Evolutionary conservation across 2,329 filamentous ascomycete species (phyloP), one percentile per base, ranked within the genome.

Genomic region (Fusarium euwallaceae): DNA sequence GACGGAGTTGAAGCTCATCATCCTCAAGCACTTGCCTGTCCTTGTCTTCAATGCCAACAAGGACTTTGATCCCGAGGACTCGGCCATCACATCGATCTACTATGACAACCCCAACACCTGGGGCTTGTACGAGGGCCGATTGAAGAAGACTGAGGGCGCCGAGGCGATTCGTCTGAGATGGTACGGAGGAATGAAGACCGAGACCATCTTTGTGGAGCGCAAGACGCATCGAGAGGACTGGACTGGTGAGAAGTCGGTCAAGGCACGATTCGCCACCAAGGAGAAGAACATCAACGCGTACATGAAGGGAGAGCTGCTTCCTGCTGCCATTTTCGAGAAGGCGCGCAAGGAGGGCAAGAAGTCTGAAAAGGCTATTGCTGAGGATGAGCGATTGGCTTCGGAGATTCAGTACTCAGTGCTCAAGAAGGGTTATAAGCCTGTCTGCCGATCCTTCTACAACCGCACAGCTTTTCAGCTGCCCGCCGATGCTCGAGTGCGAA

Each of bases 171-270:
- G 97, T 80, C 88, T 99, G 70, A 91, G 97, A 76, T 99, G 97
- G 97, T 99, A 99, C 80, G 97, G 97, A 70, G 95, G 94, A 48
- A 98, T 99, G 96, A 92, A 97, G 78, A 95, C 88, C 63, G 95
- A 98, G 81, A 97, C 94, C 64, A 97, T 98, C 67, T 99, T 98
- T 80, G 93, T 99, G 27, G 97, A 99, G 87, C 91, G 97, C 72
- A 99, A 99, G 86, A 99, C 97, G 1, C 97, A 99, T 86, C 93
- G 97, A 43, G 97, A 99, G 83, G 97, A 99, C 83, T 99, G 97
- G 97, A 99, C 97, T 0, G 97, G 97, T 68, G 97, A 99, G 83
- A 98, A 98, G 86, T 98, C 96, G 2, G 97, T 99, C 85, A 99
- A 99, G 86, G 96, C 97, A 51, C 93, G 97, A 51, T 99, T 99